Evolutionary conservation across 2,329 filamentous ascomycete species (phyloP), one percentile per base, ranked within the genome.

Genomic region (Colletotrichum coccodes): DNA sequence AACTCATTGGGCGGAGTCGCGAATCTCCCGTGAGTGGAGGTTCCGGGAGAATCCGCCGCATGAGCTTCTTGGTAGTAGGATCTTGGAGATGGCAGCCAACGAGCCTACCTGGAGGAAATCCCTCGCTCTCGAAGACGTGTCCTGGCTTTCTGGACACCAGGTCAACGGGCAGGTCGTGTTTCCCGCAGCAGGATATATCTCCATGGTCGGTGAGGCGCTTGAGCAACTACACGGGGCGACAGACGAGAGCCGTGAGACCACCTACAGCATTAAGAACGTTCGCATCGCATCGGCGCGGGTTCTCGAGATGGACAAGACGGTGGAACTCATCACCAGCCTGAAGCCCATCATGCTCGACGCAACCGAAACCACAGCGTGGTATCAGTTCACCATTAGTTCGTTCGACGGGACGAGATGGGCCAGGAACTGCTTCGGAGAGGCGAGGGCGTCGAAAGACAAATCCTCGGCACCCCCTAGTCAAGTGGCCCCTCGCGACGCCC

Each of bases 91-190:
- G 36, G 70, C 62, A 2, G 62, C 62, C 1, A 12, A 64, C 1
- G 69, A 73, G 4, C 71, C 75, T 0, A 11, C n/a, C 1, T 77
- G 70, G 68, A 56, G 74, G 0, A 76, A 77, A n/a, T 1, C 73
- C 1, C 50, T 77, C 5, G 60, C 63, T 6, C 1, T 75, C 0
- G 65, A 71, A 1, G 38, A 74, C 23, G 64, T 38, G 2, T 76
- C 85, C 18, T 85, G 85, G 61, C 75, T 83, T 0, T 75, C 81
- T n/a, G 82, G 84, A 62, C 84, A 85, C 75, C 68, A 73, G 9
- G 80, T 84, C 75, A 77, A 80, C 47, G 81, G 77, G 62, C 77
- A 84, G 46, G 77, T 80, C 42, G 77, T 85, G 67, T 82, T 81
- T 53, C 79, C 83, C 38, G 79, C 76, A 32, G 77, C 78, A 0